Evolutionary conservation across 1,139 yeast species (phyloP).

Genomic region (Blastobotrys petasosporus): DNA sequence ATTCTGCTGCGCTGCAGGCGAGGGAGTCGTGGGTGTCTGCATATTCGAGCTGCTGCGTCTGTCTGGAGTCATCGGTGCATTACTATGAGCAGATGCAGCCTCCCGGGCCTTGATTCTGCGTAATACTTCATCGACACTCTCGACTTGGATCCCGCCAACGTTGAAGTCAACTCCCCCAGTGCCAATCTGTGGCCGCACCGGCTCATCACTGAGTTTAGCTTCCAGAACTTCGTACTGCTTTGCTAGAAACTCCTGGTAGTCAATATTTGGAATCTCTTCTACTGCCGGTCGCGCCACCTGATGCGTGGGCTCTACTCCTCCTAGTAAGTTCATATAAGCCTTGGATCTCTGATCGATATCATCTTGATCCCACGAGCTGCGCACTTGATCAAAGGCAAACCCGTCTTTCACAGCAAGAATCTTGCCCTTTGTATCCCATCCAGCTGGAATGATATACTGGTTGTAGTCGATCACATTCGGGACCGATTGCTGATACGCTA

Average conservation of each 20-base stretch:
- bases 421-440: conserved; percentile 38
- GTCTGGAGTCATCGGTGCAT: conserved; percentile 19
- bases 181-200: not conserved
- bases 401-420: conserved; percentile 29
- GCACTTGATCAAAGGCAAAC: conserved; percentile 22
- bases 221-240: conserved; percentile 22
- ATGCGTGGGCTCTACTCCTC: not conserved
- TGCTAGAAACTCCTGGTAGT: conserved; percentile 26
- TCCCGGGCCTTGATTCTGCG: conserved; percentile 25
- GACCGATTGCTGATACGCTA: conserved; percentile 15
- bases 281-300: not conserved
- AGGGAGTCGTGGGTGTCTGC: conserved; percentile 15
- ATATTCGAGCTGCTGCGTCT: conserved; percentile 15
- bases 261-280: conserved; percentile 14
- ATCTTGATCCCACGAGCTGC: conserved; percentile 16
- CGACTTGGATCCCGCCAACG: conserved; percentile 31
- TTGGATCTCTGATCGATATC: not conserved
- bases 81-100: conserved; percentile 12
- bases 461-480: conserved; percentile 35
- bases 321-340: conserved; percentile 1
- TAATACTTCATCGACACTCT: conserved; percentile 27
- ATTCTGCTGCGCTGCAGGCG: conserved; percentile 19
- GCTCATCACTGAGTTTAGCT: conserved; percentile 10
- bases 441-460: conserved; percentile 40
- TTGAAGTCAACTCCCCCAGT: conserved; percentile 16